A percentile compares a stretch with the other conserved stretches of the same genome.
These are phyloP conservation scores for Lindgomyces ingoldianus DNA, from an alignment of 495 filamentous ascomycete species.

Conservation along the genomic window DNA sequence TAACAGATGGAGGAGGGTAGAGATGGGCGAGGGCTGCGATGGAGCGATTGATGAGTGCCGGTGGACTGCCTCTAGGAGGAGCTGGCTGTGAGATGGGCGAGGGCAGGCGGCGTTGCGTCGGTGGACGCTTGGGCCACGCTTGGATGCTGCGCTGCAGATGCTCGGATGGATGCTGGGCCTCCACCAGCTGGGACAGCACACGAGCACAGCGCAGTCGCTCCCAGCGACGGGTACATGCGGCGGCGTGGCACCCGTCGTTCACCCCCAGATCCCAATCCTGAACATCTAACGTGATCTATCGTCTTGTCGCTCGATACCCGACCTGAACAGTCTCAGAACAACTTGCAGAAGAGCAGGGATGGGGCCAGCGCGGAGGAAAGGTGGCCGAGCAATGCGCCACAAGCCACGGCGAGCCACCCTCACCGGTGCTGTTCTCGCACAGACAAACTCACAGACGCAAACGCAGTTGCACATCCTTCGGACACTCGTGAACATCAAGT, in stretches of 20 bases:
- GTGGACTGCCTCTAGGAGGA: no score
- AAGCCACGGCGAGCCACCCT: neutral
- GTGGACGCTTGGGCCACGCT: no score
- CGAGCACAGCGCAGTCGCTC: no score
- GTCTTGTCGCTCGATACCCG: neutral
- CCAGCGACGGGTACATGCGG: neutral
- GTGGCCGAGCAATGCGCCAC: neutral
- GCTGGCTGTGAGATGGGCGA: neutral
- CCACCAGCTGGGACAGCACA: neutral
- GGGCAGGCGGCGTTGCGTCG: neutral
- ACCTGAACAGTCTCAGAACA: neutral
- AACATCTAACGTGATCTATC: neutral
- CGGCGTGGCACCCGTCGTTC: neutral
- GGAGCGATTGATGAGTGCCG: neutral
- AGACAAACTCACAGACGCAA: no score
- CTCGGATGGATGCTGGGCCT: neutral
- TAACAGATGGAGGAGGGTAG: neutral
- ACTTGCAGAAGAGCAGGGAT: neutral
- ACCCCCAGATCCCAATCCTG: neutral
- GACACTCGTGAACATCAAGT: no score
- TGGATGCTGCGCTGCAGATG: no score
- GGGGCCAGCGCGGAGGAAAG: no score
- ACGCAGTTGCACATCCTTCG: no score
- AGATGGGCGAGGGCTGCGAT: conserved; percentile 3
- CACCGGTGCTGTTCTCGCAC: no score